Conservation (phyloP, 2,329 filamentous ascomycete species). For the Arthrobotrys sphaeroides region DNA sequence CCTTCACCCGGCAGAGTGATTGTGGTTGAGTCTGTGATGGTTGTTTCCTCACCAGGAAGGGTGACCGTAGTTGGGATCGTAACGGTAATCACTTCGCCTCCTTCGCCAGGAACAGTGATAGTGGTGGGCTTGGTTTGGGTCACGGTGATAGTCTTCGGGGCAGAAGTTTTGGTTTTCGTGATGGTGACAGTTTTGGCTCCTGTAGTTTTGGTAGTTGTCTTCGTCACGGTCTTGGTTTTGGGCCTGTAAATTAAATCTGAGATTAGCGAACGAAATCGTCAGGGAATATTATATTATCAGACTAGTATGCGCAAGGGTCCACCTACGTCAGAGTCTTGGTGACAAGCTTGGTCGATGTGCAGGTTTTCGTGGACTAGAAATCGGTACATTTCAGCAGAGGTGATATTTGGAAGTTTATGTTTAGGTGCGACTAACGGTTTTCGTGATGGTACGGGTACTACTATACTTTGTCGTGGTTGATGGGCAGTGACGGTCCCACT, state of each 20-base stretch:
- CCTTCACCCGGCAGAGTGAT: slow-evolving; percentile 4
- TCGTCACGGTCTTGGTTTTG: not conserved
- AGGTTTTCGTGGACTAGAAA: slow-evolving; percentile 1
- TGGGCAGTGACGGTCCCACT: slow-evolving; percentile 32
- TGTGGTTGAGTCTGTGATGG: not conserved
- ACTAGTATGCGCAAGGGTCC: not conserved
- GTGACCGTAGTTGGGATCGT: not conserved
- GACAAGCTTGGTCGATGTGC: not conserved
- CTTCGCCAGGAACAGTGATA: not conserved
- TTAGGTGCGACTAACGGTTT: not conserved
- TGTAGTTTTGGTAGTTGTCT: not conserved
- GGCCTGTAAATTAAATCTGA: too few relatives aligned
- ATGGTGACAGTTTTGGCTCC: not conserved
- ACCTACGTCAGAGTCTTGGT: slow-evolving; percentile 6
- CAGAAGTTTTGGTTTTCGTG: not conserved
- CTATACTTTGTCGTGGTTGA: slow-evolving; percentile 14
- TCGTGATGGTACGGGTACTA: not conserved
- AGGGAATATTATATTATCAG: not conserved
- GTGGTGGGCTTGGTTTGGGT: slow-evolving; percentile 1
- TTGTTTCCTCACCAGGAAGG: not conserved
- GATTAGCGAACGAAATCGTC: too few relatives aligned
- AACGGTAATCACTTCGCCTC: not conserved
- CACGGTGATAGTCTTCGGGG: not conserved
- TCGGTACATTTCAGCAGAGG: too few relatives aligned
- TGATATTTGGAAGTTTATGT: not conserved